A percentile compares a stretch with the other conserved stretches of the same genome.
Conservation (phyloP, 1,284 basidiomycete genomes). For the Ceratorhiza oryzae-sativae region DNA sequence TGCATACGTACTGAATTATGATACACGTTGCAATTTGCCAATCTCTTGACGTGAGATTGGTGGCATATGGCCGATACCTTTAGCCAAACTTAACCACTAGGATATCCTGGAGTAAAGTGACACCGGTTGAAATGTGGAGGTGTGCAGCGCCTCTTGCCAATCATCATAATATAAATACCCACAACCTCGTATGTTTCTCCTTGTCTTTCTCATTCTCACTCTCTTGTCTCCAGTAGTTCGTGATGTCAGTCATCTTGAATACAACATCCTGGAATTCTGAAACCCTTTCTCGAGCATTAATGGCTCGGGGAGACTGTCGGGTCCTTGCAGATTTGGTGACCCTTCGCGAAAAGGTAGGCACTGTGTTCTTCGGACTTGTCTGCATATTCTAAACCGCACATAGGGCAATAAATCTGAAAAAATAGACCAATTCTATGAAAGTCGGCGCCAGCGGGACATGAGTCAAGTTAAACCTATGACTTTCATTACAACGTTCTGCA, state of each 20-base stretch:
- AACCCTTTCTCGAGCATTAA: conserved; percentile 21
- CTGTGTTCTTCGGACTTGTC: conserved; percentile 60
- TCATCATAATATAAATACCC: background rate
- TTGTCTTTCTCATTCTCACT: background rate
- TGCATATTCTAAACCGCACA: background rate
- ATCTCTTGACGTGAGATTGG: background rate
- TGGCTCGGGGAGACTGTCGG: conserved; percentile 15
- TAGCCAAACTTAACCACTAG: background rate
- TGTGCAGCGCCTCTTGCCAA: background rate
- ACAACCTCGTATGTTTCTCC: background rate
- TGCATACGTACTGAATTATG: too few relatives aligned
- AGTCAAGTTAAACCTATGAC: background rate
- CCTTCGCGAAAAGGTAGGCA: conserved; percentile 5
- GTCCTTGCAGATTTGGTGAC: conserved; percentile 6
- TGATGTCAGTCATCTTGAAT: conserved; percentile 10
- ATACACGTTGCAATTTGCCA: background rate
- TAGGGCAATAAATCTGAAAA: conserved; percentile 24
- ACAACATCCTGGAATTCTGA: conserved; percentile 28
- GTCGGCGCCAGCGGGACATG: background rate
- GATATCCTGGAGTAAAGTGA: background rate
- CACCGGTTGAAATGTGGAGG: background rate
- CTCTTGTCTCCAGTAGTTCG: background rate
- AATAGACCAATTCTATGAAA: conserved; percentile 27
- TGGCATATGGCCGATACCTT: too few relatives aligned
- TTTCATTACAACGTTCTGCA: background rate